Percentiles rank a stretch among this genome's conserved stretches.
Evolutionary conservation across 108 stramenopile species (phyloP).

Genomic region (Licmophora abbreviata): DNA sequence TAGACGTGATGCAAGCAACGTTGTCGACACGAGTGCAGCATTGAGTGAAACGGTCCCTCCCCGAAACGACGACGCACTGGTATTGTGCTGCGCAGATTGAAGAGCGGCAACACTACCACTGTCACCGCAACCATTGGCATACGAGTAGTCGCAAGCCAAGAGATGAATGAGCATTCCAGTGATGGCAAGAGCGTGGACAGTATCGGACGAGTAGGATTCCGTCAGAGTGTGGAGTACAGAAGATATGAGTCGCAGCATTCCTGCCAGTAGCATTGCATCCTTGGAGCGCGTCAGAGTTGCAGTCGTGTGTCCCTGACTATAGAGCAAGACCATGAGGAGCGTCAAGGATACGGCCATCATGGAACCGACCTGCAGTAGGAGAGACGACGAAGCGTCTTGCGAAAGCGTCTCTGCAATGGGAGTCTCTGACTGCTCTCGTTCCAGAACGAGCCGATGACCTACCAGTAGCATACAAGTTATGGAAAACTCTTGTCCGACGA

Average conservation of each 20-base stretch:
- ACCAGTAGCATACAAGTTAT: slow-evolving; percentile 45
- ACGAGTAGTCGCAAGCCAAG: slow-evolving; percentile 59
- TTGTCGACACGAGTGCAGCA: slow-evolving; percentile 64
- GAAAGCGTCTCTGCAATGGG: slow-evolving; percentile 16
- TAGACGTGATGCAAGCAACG: slow-evolving; percentile 55
- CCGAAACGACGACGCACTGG: slow-evolving; percentile 35
- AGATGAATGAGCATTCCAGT: slow-evolving; percentile 48
- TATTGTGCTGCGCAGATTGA: neutral
- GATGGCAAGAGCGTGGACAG: slow-evolving; percentile 59
- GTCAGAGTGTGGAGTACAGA: slow-evolving; percentile 54
- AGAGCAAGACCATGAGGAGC: slow-evolving; percentile 13
- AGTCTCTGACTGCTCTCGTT: slow-evolving; percentile 9
- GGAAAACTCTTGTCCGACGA: slow-evolving; percentile 70
- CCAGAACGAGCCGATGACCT: no score
- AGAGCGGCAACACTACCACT: neutral
- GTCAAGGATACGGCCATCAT: slow-evolving; percentile 30
- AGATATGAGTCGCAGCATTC: slow-evolving; percentile 39
- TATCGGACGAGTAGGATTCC: slow-evolving; percentile 70
- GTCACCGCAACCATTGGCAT: slow-evolving; percentile 70
- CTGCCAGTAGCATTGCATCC: slow-evolving; percentile 43
- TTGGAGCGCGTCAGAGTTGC: slow-evolving; percentile 16
- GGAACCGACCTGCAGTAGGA: slow-evolving; percentile 12
- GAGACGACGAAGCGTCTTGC: slow-evolving; percentile 10
- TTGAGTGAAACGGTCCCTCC: slow-evolving; percentile 68
- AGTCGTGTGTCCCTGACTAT: neutral